Conservation (phyloP, 2,329 filamentous ascomycete species). For the Penicillium capsulatum region DNA sequence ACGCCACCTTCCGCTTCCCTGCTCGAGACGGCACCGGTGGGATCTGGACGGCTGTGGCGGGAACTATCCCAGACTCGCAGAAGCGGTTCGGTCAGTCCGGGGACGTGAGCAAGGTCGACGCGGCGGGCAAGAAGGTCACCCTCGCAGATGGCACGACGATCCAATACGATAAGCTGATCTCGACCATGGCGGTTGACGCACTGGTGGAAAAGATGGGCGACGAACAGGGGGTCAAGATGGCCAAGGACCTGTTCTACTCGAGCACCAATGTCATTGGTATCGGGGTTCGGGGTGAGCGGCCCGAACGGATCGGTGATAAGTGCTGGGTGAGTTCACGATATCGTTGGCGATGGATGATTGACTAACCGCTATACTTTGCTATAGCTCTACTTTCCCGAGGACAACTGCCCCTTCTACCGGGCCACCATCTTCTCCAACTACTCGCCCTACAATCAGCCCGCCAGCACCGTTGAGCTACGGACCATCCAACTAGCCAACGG, state of each 20-base stretch:
- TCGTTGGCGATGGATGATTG: no score
- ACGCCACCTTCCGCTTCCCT: conserved; percentile 97
- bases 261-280: conserved; percentile 97
- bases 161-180: conserved; percentile 87
- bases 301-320: conserved; percentile 97
- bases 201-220: conserved; percentile 85
- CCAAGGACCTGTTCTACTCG: conserved; percentile 93
- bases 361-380: no score
- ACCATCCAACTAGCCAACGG: conserved; percentile 84
- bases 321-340: no score
- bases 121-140: conserved; percentile 74
- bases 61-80: conserved; percentile 89
- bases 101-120: conserved; percentile 80
- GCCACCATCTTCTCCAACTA: conserved; percentile 99
- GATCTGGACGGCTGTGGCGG: conserved; percentile 97
- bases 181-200: conserved; percentile 91
- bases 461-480: conserved; percentile 72
- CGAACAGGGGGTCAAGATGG: conserved; percentile 73
- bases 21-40: conserved; percentile 91
- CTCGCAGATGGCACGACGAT: conserved; percentile 82
- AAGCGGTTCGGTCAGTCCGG: conserved; percentile 82
- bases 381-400: conserved; percentile 98
- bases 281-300: conserved; percentile 83
- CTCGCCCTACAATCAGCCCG: conserved; percentile 95
- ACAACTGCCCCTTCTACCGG: conserved; percentile 98